Evolutionary conservation across 148 eudicot species (phyloP), one percentile per base, ranked within the genome.

Genomic region (Nepenthes gracilis): DNA sequence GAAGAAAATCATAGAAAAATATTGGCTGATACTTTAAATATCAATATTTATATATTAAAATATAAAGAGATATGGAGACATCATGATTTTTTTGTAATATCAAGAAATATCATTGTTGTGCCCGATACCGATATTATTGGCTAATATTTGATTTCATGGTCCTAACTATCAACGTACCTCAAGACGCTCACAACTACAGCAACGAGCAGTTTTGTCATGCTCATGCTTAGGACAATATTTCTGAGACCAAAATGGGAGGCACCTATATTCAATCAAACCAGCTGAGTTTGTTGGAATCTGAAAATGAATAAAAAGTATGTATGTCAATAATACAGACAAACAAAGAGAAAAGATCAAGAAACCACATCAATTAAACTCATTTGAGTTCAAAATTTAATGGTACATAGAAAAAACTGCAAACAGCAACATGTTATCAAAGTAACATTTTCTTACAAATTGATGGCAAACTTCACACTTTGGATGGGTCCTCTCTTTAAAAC

Each of bases 201-300:
- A 94, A 48, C 95, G 84, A 67, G 92, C 79, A 2, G 99, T 94
- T 49, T 73, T 72, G 68, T 94, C 99, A 55, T 79, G 76, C 70
- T 94, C 99, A 53, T 94, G 99, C 49, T 87, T 76, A 65, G 99
- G 99, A 63, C 99, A 94, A 67, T 94, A 94, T 67, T 94, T 94
- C 74, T 94, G 99, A 10, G 87, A 69, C 99, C 97, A 94, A 72
- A 86, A 94, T 12, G 99, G 99, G 62, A 89, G 99, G 78, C 99
- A 94, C 67, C 93, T 78, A 59, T 89, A 94, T 82, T 94, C 97
- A 2, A 94, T 94, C 74, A 89, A 73, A 37, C 99, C 99, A 64
- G 83, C 80, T 68, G 81, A 78, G 67, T 94, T 94, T 37, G 87
- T 83, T 51, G 99, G 99, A 63, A 93, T 93, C 99, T 93, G 84